phyloP scores from a whole-genome alignment of 345 rosid genomes.

The Brassica incana region DNA sequence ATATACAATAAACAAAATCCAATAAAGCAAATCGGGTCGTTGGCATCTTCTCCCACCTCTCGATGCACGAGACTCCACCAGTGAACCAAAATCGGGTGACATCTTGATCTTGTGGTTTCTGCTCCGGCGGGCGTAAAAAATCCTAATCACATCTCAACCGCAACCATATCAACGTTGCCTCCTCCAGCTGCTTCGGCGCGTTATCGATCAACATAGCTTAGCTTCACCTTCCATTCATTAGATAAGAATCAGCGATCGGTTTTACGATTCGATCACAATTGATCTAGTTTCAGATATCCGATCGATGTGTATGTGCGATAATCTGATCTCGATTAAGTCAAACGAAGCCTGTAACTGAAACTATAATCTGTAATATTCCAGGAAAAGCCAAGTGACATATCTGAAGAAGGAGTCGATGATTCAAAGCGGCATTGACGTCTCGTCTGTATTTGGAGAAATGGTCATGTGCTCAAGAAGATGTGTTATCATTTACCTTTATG shows the following conservation, averaged over 20 bases:
- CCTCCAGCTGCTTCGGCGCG: conserved; percentile 81
- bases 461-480: conserved; percentile 99
- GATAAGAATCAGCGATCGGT: neutral
- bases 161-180: conserved; percentile 53
- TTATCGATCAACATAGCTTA: conserved; percentile 25
- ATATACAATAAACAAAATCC: too few relatives aligned
- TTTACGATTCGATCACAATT: conserved; percentile 20
- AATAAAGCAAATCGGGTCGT: conserved; percentile 21
- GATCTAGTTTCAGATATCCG: conserved; percentile 8
- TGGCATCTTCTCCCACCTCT: conserved; percentile 34
- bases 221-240: neutral
- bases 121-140: conserved; percentile 7
- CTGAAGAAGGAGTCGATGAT: conserved; percentile 94
- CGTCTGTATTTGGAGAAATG: conserved; percentile 95
- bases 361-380: conserved; percentile 35
- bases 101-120: conserved; percentile 10
- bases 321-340: conserved; percentile 7
- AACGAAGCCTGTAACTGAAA: conserved; percentile 3
- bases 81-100: conserved; percentile 33
- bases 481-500: conserved; percentile 92
- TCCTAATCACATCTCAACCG: neutral
- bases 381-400: conserved; percentile 94
- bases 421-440: conserved; percentile 92
- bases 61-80: conserved; percentile 33
- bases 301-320: conserved; percentile 2